Conservation (phyloP, 768 basidiomycete genomes). For the Vararia minispora region DNA sequence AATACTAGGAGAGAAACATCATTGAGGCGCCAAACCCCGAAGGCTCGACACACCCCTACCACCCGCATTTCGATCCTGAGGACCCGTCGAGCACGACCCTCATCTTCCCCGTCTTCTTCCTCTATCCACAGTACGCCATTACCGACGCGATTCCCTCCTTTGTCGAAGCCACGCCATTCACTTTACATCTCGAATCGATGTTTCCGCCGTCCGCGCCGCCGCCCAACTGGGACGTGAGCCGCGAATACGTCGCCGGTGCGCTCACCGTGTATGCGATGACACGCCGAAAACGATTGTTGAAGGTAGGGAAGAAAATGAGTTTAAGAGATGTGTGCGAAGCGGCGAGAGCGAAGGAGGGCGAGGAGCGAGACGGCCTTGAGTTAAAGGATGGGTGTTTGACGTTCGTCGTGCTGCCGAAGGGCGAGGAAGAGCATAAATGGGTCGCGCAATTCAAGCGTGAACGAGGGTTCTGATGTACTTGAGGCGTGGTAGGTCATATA, state of each 20-base stretch:
- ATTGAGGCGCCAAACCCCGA: slow-evolving; percentile 42
- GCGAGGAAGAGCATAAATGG: slow-evolving; percentile 72
- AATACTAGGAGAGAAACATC: slow-evolving; percentile 75
- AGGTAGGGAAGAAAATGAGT: slow-evolving; percentile 86
- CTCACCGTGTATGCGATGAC: slow-evolving; percentile 84
- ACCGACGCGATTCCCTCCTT: slow-evolving; percentile 87
- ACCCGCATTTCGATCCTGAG: slow-evolving; percentile 56
- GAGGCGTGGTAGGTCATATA: slow-evolving; percentile 22
- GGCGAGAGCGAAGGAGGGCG: slow-evolving; percentile 47
- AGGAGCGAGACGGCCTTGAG: slow-evolving; percentile 67
- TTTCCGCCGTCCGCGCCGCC: slow-evolving; percentile 61
- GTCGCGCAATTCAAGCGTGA: slow-evolving; percentile 73
- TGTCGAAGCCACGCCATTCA: slow-evolving; percentile 75
- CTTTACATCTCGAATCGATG: slow-evolving; percentile 67
- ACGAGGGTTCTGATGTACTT: no score
- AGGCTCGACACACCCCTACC: slow-evolving; percentile 41
- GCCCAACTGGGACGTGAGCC: slow-evolving; percentile 67
- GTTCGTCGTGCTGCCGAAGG: slow-evolving; percentile 71
- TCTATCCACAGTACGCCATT: slow-evolving; percentile 83
- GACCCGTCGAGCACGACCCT: slow-evolving; percentile 50
- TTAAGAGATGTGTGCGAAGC: slow-evolving; percentile 64
- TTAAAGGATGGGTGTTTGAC: slow-evolving; percentile 74
- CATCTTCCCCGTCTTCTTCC: slow-evolving; percentile 81
- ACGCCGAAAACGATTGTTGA: slow-evolving; percentile 61
- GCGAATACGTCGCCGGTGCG: slow-evolving; percentile 52